Percentiles rank a stretch among this genome's conserved stretches.
These are phyloP conservation scores for Fusarium coicis DNA, from an alignment of 2,329 filamentous ascomycete species.

Conservation along the genomic window DNA sequence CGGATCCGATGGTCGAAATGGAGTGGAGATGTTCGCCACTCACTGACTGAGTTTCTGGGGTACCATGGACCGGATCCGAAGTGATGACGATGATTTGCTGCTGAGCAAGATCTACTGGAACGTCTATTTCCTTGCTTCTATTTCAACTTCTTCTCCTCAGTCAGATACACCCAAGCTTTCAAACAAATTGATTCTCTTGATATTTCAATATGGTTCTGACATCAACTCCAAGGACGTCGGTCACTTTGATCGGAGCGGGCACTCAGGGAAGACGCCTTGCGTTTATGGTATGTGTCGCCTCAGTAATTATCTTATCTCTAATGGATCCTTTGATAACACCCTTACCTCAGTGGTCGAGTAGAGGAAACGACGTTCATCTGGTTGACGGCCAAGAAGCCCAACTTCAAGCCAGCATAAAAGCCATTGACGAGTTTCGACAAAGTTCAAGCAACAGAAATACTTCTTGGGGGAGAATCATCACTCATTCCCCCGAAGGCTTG, in stretches of 20 bases:
- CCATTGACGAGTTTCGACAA: conserved; percentile 40
- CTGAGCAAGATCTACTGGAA: not conserved
- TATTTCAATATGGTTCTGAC: conserved; percentile 27
- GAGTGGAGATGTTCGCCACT: conserved; percentile 19
- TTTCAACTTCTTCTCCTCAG: not conserved
- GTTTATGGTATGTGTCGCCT: conserved; percentile 42
- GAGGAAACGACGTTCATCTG: conserved; percentile 44
- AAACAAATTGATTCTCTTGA: not conserved
- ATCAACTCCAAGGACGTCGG: conserved; percentile 18
- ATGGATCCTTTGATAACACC: not conserved
- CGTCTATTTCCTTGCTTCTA: not conserved
- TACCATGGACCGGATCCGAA: conserved; percentile 23
- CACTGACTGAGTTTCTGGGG: not conserved
- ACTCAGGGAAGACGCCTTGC: conserved; percentile 47
- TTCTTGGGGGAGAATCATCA: conserved; percentile 38
- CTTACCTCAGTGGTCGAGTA: conserved; percentile 45
- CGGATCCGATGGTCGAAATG: conserved; percentile 26
- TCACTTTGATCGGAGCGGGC: conserved; percentile 45
- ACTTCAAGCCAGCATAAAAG: conserved; percentile 42
- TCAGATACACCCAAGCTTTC: rapidly evolving
- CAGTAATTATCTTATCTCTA: not conserved
- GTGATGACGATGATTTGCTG: not conserved
- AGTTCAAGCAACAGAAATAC: not conserved
- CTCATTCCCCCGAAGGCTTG: conserved; percentile 31
- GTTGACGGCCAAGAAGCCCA: conserved; percentile 43